Base-by-base conservation (phyloP, 768 basidiomycete genomes). In the Hygrocybe punicea region DNA sequence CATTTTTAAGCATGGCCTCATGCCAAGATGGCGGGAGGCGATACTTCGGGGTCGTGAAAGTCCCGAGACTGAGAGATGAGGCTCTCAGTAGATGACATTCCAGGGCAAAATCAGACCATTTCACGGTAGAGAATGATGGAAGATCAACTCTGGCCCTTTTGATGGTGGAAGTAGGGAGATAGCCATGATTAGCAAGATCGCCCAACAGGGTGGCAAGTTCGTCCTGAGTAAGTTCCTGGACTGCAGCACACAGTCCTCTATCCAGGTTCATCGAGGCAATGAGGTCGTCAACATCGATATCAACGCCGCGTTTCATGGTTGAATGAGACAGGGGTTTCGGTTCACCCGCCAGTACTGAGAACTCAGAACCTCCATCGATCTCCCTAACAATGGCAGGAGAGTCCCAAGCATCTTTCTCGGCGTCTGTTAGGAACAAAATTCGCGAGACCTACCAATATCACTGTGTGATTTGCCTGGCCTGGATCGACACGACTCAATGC, bases 101-200 rank as follows among this genome's bases (percentile, higher is more conserved):
- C 19, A 34, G 16, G 29, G 60, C 60, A 54, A 63, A 46, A 16
- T 56, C 36, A 33, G 17, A 19, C 62, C 60, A 63, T 58, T 63
- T 61, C 7, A 39, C 55, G 34, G 34, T 40, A 51, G 60, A 63
- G 58, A 63, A 61, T 4, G 62, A 62, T 9, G 55, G 60, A 24
- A 63, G 62, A 16, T 49, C 51, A 33, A 36, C 47, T 58, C 55
- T 39, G 36, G 57, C 49, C 55, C 53, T 57, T 45, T 57, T 59
- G 25, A 53, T 19, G 11, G 58, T 17, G 47, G 51, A 16, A 49
- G 44, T 50, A 37, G 60, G 11, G 24, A 60, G 46, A 3, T 25
- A 25, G 40, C 49, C 56, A 37, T 14, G 8, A n/a, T 58, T 60
- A 45, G 40, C 49, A 34, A 57, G 33, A 37, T 57, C 34, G 37